Conservation (phyloP, 2,329 filamentous ascomycete species). For the Aspergillus persii region DNA sequence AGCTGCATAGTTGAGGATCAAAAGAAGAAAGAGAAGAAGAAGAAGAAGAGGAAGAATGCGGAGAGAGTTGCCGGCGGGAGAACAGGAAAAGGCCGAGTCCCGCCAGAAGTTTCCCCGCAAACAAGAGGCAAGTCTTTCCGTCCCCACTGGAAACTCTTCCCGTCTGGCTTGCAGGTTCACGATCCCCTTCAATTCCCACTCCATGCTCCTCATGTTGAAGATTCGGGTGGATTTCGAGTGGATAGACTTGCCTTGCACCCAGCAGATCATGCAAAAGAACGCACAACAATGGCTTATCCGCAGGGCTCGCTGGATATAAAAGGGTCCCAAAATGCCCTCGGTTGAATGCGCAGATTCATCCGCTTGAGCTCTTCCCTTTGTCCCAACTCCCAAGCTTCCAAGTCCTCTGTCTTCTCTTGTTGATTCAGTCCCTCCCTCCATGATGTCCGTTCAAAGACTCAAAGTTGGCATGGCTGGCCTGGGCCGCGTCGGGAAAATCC, state of each 20-base stretch:
- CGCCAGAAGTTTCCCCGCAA: constrained; percentile 1
- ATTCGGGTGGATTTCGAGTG: neutral
- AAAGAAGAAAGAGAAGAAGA: neutral
- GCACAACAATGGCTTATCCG: neutral
- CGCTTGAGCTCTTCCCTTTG: neutral
- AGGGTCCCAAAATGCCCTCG: neutral
- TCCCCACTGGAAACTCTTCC: constrained; percentile 1
- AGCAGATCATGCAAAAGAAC: neutral
- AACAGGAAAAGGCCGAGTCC: neutral
- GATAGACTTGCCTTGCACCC: neutral
- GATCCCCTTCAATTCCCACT: neutral
- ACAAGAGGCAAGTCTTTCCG: constrained; percentile 6
- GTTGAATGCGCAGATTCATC: neutral
- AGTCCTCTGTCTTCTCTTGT: neutral
- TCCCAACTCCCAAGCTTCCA: neutral
- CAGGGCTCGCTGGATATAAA: neutral
- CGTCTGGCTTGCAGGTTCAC: neutral
- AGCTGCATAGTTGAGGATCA: neutral
- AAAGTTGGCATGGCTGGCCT: constrained; percentile 48
- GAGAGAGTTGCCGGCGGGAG: constrained; percentile 19
- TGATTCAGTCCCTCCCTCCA: neutral
- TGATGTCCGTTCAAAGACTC: constrained; percentile 31
- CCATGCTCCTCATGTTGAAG: neutral
- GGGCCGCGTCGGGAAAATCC: constrained; percentile 49
- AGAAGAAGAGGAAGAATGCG: neutral